Conservation (phyloP, 176 grass and related monocot species). For the Oryza nivara region DNA sequence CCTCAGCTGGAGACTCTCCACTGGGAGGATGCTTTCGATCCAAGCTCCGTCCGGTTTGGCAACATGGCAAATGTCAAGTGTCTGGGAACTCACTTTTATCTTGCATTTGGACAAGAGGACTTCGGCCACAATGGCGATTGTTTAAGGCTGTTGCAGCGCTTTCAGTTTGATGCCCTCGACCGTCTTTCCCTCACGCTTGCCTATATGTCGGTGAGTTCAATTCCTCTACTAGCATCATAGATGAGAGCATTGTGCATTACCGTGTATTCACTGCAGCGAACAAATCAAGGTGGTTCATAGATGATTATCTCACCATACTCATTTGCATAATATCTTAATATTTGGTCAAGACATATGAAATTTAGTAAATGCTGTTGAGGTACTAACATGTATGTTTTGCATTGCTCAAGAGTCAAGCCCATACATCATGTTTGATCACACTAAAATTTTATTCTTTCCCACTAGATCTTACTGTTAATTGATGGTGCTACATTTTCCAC, state of each 20-base stretch:
- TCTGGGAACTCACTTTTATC: not conserved
- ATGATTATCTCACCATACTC: not conserved
- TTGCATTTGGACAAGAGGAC: constrained; percentile 1
- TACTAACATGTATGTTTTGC: not conserved
- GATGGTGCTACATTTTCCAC: not conserved
- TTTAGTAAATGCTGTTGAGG: not conserved
- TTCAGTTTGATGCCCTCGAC: not conserved
- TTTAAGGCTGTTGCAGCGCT: not conserved
- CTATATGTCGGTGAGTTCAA: not conserved
- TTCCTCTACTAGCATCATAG: not conserved
- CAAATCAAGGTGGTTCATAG: too few species aligned
- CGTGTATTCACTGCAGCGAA: not conserved
- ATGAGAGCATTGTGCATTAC: not conserved
- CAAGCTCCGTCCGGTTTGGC: constrained; percentile 23
- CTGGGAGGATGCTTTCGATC: constrained; percentile 8
- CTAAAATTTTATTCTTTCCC: not conserved
- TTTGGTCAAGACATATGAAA: too few species aligned
- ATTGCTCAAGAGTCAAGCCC: not conserved
- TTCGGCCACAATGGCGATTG: not conserved
- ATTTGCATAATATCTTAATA: too few species aligned
- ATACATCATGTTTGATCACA: not conserved
- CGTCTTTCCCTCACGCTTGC: not conserved
- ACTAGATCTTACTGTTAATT: not conserved
- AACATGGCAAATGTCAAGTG: not conserved
- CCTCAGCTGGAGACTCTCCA: not conserved